Evolutionary conservation across 805 yeast genomes (phyloP), one percentile per base, ranked within the genome.

Genomic region (Torulaspora microellipsoides): DNA sequence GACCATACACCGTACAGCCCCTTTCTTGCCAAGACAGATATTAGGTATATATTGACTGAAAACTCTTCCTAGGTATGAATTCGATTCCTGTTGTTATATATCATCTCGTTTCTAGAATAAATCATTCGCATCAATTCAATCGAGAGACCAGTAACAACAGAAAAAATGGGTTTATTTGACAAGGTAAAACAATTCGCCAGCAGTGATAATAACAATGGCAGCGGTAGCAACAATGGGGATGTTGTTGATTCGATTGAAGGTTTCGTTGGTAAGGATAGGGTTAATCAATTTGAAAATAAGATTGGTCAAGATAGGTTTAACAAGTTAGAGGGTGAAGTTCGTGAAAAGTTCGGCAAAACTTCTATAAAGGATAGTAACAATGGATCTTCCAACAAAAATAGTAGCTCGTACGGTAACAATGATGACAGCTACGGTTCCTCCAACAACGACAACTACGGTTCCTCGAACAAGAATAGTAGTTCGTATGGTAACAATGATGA

Each of bases 111-210:
- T 5, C 25, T 20, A 7, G 2, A 20, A 20, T 4, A 5, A 5
- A 7, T 20, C 25, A 20, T 7, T n/a, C n/a, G 7, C 25, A 3
- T 20, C 25, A 20, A 20, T 20, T 7, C 20, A 17, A 17, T 17
- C 5, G 20, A 20, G 8, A 20, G 8, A 20, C 2, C 25, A 20
- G 25, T 20, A 20, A 20, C 25, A 20, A 20, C 25, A 20, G 20
- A 20, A 20, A 56, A 29, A 49, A 70, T 70, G 75, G 76, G 76
- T 45, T 59, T 72, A 42, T 68, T 72, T 52, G 75, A 71, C 50
- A 60, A 56, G 42, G 72, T 68, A 34, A 71, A 67, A 56, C 64
- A 69, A 23, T 63, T 63, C 39, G 60, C 67, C 33, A 45, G 48
- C 34, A 51, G 52, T 36, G 46, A 54, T 34, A 43, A 49, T 39